A percentile compares a stretch with the other conserved stretches of the same genome.
Conservation (phyloP, 2,329 filamentous ascomycete genomes). For the Colletotrichum chrysophilum region DNA sequence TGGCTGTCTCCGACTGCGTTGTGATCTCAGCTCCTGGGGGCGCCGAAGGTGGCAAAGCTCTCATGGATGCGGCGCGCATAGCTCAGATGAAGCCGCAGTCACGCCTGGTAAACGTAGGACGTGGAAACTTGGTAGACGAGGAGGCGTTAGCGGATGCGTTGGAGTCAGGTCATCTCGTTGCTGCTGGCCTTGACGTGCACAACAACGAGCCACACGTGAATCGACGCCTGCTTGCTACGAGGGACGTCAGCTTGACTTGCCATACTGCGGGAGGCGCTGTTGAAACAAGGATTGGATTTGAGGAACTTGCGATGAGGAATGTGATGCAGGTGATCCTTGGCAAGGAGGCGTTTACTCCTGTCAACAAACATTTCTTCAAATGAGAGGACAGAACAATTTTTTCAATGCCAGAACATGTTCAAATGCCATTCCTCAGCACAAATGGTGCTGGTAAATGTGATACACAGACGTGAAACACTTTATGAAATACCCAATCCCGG, state of each 20-base stretch:
- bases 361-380: conserved; percentile 55
- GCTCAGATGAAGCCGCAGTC: conserved; percentile 54
- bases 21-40: conserved; percentile 53
- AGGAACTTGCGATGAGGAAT: conserved; percentile 59
- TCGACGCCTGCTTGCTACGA: conserved; percentile 33
- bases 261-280: conserved; percentile 62
- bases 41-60: conserved; percentile 40
- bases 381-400: not conserved
- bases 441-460: not conserved
- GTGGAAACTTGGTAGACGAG: conserved; percentile 28
- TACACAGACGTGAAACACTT: not conserved
- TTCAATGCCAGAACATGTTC: not conserved
- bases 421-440: not conserved
- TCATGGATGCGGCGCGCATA: conserved; percentile 47
- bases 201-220: conserved; percentile 53
- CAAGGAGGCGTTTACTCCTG: conserved; percentile 51
- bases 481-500: not conserved
- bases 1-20: conserved; percentile 52
- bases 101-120: conserved; percentile 60
- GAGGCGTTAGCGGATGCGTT: conserved; percentile 20
- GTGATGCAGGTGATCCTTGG: conserved; percentile 51
- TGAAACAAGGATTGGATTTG: conserved; percentile 59
- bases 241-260: conserved; percentile 49
- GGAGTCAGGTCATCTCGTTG: conserved; percentile 14
- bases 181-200: conserved; percentile 29